Base-by-base conservation (phyloP, 1,139 yeast species). In the Blastobotrys serpentis region DNA sequence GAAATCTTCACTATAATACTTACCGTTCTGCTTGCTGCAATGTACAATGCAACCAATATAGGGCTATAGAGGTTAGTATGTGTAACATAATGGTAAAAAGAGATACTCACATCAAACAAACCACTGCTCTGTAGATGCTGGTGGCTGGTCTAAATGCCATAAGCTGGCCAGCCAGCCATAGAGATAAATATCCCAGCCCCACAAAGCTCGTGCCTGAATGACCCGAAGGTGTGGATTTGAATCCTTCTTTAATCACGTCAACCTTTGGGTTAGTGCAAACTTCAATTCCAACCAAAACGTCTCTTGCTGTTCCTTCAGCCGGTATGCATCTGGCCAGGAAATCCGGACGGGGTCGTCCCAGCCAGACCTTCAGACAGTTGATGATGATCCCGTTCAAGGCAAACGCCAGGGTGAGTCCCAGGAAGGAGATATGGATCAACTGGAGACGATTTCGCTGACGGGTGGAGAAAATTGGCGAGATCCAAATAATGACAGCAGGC, bases 321-420 rank as follows among this genome's bases (percentile, higher is more conserved):
- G 90, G 84, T 13, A 74, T 70, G 67, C 95, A 86, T 45, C 95
- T 68, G 4, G 78, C 81, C 25, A 86, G 65, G 58, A 86, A 85
- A 63, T 86, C 95, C 0, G 95, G 95, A 34, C 95, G 71, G 37
- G 85, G 86, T 56, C 87, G 73, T n/a, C 89, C 92, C 34, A 86
- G 79, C 82, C 86, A 79, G 54, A 79, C 77, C 65, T 86, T 86
- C 48, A 84, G 63, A 25, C 79, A 66, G 57, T 81, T 81, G 23
- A 84, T 78, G 38, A 78, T 53, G 6, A 76, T 71, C 5, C 74
- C 73, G 25, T 74, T 74, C 37, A 75, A 52, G 2, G 68, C 56
- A 43, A 75, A 62, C 1, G 79, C 65, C 13, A 75, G 58, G 19
- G 66, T 60, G 37, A 79, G 66, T 1, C 80, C 81, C 36, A 78